Conservation (phyloP, 2,329 filamentous ascomycete genomes). For the Harringtonia lauricola region DNA sequence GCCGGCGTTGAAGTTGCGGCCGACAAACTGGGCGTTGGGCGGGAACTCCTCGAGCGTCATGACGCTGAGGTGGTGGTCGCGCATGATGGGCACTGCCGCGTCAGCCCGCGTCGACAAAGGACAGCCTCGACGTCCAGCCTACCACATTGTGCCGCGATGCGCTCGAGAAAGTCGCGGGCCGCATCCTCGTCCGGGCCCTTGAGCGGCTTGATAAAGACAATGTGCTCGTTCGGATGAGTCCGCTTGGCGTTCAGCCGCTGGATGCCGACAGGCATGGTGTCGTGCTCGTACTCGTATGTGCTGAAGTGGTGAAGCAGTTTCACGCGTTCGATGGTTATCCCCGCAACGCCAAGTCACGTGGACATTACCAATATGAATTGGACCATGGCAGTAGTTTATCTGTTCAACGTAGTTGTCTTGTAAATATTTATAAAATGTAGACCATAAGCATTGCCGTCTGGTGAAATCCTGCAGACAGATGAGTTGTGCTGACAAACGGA, state of each 20-base stretch:
- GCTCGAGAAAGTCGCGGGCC: slow-evolving; percentile 61
- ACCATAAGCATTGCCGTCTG: too few relatives aligned
- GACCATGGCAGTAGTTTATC: too few relatives aligned
- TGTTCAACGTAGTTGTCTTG: not conserved
- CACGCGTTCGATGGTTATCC: not conserved
- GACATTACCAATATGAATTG: too few relatives aligned
- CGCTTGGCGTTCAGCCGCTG: slow-evolving; percentile 66
- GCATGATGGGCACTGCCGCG: slow-evolving; percentile 54
- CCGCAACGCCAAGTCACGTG: slow-evolving; percentile 10
- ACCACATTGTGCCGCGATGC: slow-evolving; percentile 72
- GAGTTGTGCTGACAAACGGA: too few relatives aligned
- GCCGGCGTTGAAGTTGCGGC: slow-evolving; percentile 83
- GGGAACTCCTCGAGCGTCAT: slow-evolving; percentile 71
- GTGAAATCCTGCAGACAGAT: too few relatives aligned
- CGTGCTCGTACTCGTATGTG: too few relatives aligned
- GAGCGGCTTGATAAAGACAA: slow-evolving; percentile 78
- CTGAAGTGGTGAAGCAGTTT: not conserved
- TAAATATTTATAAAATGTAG: too few relatives aligned
- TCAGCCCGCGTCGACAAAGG: not conserved
- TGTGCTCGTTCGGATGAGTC: slow-evolving; percentile 63
- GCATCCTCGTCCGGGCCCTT: slow-evolving; percentile 49
- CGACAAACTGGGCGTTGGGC: slow-evolving; percentile 72
- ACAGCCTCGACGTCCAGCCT: too few relatives aligned
- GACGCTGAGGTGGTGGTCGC: slow-evolving; percentile 50
- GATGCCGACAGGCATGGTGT: slow-evolving; percentile 62